These are phyloP conservation scores for Anethum foeniculum DNA, from an alignment of 140 eudicot genomes.

Conservation along the genomic window DNA sequence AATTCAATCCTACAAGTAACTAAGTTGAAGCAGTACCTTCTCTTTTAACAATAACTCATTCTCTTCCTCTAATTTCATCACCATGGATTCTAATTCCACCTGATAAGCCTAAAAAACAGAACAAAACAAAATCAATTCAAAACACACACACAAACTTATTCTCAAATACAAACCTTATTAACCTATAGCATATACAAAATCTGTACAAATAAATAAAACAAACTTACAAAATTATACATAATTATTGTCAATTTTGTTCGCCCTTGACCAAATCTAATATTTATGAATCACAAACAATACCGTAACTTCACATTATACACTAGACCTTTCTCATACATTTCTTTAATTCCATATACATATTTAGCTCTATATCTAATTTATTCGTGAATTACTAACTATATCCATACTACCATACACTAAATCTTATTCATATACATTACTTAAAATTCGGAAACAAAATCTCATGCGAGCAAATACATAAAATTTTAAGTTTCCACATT, in stretches of 20 bases:
- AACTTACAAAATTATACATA: background rate
- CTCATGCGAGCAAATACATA: background rate
- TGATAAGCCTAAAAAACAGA: constrained; percentile 63
- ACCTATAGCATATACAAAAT: background rate
- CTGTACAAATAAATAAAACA: background rate
- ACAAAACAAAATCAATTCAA: constrained; percentile 7
- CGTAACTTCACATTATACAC: background rate
- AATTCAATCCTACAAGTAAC: background rate
- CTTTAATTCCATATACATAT: background rate
- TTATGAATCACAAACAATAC: background rate
- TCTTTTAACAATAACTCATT: constrained; percentile 51
- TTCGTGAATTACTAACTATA: background rate
- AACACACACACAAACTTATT: background rate
- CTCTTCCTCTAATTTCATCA: constrained; percentile 70
- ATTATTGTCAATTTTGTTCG: background rate
- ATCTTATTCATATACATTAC: too few relatives aligned
- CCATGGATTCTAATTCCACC: constrained; percentile 70
- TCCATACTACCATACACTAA: too few relatives aligned
- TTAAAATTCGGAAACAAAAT: too few relatives aligned
- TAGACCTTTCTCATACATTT: background rate
- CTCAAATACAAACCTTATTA: background rate
- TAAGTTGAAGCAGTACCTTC: constrained; percentile 28
- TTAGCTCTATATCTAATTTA: too few relatives aligned
- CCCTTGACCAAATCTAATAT: background rate
- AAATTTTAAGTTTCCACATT: constrained; percentile 14